These are phyloP conservation scores for Metschnikowia vanudenii DNA, from an alignment of 805 yeast species.

Conservation along the genomic window DNA sequence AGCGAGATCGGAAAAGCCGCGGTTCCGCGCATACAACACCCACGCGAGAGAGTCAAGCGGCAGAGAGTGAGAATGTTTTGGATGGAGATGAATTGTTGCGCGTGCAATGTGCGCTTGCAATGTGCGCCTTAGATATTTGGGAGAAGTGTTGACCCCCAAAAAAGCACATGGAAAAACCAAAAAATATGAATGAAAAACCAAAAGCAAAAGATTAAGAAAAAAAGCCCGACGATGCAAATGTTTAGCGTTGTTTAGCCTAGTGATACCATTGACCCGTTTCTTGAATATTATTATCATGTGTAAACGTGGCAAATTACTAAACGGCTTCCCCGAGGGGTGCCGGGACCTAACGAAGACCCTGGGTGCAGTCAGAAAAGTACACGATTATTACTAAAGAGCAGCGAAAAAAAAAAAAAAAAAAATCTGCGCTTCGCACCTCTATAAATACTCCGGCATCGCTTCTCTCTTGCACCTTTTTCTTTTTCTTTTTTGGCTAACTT, in stretches of 20 bases:
- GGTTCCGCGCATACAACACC: conserved; percentile 2
- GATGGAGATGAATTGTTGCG: too few relatives aligned
- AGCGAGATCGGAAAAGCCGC: conserved; percentile 10
- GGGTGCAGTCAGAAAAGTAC: background rate
- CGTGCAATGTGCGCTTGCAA: too few relatives aligned
- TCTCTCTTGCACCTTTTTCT: conserved; percentile 5
- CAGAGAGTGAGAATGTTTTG: background rate
- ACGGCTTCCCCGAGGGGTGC: too few relatives aligned
- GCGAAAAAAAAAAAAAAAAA: conserved; percentile 2
- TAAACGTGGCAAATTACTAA: background rate
- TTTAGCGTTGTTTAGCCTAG: background rate
- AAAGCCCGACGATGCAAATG: too few relatives aligned
- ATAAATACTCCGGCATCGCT: conserved; percentile 12
- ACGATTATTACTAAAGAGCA: background rate
- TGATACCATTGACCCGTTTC: background rate
- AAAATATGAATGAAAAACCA: too few relatives aligned
- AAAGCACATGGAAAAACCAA: too few relatives aligned
- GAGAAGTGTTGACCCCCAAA: background rate
- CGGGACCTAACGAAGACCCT: too few relatives aligned
- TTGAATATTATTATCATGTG: background rate
- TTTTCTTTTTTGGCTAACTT: conserved; percentile 45
- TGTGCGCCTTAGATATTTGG: background rate
- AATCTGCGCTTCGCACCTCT: conserved; percentile 7
- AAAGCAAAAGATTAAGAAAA: too few relatives aligned
- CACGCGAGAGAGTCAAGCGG: conserved; percentile 1